Evolutionary conservation across 352 stramenopile species (phyloP).

Genomic region (Globisporangium abappressorium): DNA sequence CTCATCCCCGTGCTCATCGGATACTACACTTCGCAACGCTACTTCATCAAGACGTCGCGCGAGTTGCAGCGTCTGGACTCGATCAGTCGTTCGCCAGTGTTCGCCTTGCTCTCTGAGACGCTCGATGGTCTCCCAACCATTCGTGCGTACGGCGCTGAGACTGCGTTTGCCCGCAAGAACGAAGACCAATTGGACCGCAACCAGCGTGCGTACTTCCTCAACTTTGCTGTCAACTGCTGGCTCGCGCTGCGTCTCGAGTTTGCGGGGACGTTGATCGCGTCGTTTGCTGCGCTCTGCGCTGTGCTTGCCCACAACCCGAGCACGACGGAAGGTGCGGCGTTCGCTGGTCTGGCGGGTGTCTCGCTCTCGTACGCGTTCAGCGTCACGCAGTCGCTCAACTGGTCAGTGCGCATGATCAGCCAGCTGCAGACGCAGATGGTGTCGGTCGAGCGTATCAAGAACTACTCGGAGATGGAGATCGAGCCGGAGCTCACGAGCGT

Average conservation of each 20-base stretch:
- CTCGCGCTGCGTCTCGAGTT: slow-evolving; percentile 74
- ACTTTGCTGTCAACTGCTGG: slow-evolving; percentile 77
- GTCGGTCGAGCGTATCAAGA: slow-evolving; percentile 73
- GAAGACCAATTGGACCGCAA: slow-evolving; percentile 58
- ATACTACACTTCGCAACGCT: slow-evolving; percentile 83
- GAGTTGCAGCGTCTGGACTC: slow-evolving; percentile 97
- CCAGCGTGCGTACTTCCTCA: slow-evolving; percentile 71
- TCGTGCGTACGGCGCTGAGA: slow-evolving; percentile 66
- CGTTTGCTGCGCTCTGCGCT: slow-evolving; percentile 47
- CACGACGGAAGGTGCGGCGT: slow-evolving; percentile 32
- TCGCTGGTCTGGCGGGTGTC: slow-evolving; percentile 61
- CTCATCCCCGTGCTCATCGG: slow-evolving; percentile 64
- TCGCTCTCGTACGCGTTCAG: slow-evolving; percentile 80
- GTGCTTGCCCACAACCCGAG: slow-evolving; percentile 51
- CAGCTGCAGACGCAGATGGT: slow-evolving; percentile 81
- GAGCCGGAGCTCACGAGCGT: slow-evolving; percentile 89
- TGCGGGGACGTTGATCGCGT: slow-evolving; percentile 57
- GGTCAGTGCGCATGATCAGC: slow-evolving; percentile 69
- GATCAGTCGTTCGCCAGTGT: slow-evolving; percentile 92
- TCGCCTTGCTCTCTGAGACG: slow-evolving; percentile 93
- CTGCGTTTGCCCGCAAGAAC: slow-evolving; percentile 52
- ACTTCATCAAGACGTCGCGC: slow-evolving; percentile 90
- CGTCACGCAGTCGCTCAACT: slow-evolving; percentile 76
- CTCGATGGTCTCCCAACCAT: slow-evolving; percentile 95
- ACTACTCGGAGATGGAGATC: slow-evolving; percentile 56